Conservation (phyloP, 2,329 filamentous ascomycete genomes). For the Fusarium cyanostomum region DNA sequence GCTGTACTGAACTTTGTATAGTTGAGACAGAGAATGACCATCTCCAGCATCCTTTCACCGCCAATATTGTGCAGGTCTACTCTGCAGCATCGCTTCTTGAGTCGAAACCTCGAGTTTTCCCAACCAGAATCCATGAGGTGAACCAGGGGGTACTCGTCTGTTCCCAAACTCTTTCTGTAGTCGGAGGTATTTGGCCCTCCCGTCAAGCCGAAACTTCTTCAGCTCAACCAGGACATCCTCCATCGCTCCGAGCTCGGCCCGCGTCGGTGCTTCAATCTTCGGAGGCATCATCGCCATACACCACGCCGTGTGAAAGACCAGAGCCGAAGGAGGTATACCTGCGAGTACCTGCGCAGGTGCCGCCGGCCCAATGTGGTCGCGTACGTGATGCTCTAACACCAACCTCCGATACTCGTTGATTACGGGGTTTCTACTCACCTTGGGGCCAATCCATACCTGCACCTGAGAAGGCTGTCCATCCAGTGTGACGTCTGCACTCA, state of each 20-base stretch:
- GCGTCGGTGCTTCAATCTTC: conserved; percentile 42
- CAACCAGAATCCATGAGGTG: conserved; percentile 50
- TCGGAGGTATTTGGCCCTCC: conserved; percentile 43
- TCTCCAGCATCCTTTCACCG: conserved; percentile 2
- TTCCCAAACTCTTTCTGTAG: conserved; percentile 16
- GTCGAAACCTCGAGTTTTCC: conserved; percentile 43
- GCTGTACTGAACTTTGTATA: neutral
- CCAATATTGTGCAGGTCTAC: conserved; percentile 17
- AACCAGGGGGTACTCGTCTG: conserved; percentile 22
- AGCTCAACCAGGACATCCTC: conserved; percentile 55
- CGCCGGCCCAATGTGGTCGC: conserved; percentile 54
- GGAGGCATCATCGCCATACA: conserved; percentile 56
- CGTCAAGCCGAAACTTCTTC: conserved; percentile 50
- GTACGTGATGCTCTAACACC: conserved; percentile 50
- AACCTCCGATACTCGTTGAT: conserved; percentile 60
- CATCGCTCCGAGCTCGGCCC: conserved; percentile 50
- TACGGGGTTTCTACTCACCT: conserved; percentile 48
- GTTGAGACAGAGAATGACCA: neutral
- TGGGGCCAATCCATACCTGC: conserved; percentile 60
- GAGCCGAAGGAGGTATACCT: conserved; percentile 57
- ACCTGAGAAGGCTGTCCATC: conserved; percentile 40
- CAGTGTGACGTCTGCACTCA: conserved; percentile 39
- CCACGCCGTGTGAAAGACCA: conserved; percentile 64
- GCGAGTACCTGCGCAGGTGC: conserved; percentile 60
- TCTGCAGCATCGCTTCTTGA: conserved; percentile 1